Evolutionary conservation across 148 eudicot species (phyloP).

Genomic region (Polygonum maritimum): DNA sequence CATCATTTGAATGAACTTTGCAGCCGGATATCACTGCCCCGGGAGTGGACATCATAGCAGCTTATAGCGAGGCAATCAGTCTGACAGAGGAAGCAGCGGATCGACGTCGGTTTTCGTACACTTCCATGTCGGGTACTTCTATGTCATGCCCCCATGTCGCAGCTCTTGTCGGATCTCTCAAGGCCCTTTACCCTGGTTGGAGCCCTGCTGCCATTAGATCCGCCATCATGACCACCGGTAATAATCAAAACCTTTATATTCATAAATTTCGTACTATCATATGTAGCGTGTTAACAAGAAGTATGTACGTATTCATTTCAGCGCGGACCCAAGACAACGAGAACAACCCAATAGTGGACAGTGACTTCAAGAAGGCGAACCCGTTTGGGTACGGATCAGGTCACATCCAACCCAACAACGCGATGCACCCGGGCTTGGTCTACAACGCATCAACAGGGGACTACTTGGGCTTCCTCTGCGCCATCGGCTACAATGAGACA

Average conservation of each 20-base stretch:
- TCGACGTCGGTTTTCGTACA: conserved; percentile 24
- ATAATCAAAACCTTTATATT: not conserved
- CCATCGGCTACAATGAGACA: conserved; percentile 36
- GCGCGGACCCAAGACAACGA: conserved; percentile 53
- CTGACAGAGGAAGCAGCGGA: conserved; percentile 23
- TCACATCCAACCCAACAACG: conserved; percentile 45
- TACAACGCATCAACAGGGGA: conserved; percentile 36
- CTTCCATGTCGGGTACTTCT: conserved; percentile 46
- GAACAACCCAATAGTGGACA: conserved; percentile 21
- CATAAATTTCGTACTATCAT: not conserved
- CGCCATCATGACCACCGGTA: conserved; percentile 72
- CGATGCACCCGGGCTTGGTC: conserved; percentile 56
- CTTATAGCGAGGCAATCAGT: conserved; percentile 30
- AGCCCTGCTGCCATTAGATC: conserved; percentile 57
- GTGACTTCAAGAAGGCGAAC: conserved; percentile 11
- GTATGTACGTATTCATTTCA: conserved; percentile 12
- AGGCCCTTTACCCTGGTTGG: conserved; percentile 48
- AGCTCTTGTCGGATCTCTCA: conserved; percentile 54
- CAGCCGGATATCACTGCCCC: conserved; percentile 83
- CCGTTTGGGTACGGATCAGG: conserved; percentile 57
- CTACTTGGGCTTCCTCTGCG: conserved; percentile 54
- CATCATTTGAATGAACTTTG: not conserved
- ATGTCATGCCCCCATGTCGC: conserved; percentile 76
- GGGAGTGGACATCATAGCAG: conserved; percentile 62
- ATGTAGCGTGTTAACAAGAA: no score